Evolutionary conservation across 306 rosid species (phyloP), one percentile per base, ranked within the genome.

Genomic region (Arachis stenosperma): DNA sequence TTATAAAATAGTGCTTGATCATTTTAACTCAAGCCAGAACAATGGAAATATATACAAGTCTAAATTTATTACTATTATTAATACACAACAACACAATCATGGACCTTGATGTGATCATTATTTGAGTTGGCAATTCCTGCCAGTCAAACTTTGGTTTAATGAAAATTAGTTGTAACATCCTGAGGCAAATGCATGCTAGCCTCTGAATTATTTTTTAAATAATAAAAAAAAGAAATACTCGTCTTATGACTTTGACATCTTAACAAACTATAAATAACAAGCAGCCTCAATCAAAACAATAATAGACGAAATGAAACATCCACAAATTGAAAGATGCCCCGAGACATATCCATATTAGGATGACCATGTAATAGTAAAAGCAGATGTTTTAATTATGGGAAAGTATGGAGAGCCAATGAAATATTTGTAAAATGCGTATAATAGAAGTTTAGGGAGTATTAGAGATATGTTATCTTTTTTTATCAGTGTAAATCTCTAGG

Each of bases 171-270:
- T 15, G 40, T 36, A 60, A 29, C 59, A 47, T 46, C 37, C 8
- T n/a, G 4, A 33, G 37, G 37, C 46, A 61, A 71, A 43, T 44
- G 54, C 27, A 3, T 6, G 29, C 15, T 33, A 53, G 2, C 43
- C 8, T 0, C 13, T 1, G 13, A 11, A 22, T 22, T 22, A 22
- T 22, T 22, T 22, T 22, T 22, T 1, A 22, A 22, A 22, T 22
- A 22, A 4, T 2, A 3, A 6, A 14, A 37, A 14, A 39, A 1
- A 3, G 13, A 14, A 68, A 36, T 14, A 2, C 36, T 9, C 14
- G 8, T n/a, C n/a, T 62, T 15, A 11, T 55, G 79, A 71, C 30
- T 53, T 46, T 36, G 75, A 81, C 70, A 65, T 43, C 57, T 13
- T 17, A 59, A 42, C 76, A 39, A 68, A 52, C 68, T 33, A 33